A percentile compares a stretch with the other conserved stretches of the same genome.
These are phyloP conservation scores for Elsinoe batatas DNA, from an alignment of 2,329 filamentous ascomycete species.

Conservation along the genomic window DNA sequence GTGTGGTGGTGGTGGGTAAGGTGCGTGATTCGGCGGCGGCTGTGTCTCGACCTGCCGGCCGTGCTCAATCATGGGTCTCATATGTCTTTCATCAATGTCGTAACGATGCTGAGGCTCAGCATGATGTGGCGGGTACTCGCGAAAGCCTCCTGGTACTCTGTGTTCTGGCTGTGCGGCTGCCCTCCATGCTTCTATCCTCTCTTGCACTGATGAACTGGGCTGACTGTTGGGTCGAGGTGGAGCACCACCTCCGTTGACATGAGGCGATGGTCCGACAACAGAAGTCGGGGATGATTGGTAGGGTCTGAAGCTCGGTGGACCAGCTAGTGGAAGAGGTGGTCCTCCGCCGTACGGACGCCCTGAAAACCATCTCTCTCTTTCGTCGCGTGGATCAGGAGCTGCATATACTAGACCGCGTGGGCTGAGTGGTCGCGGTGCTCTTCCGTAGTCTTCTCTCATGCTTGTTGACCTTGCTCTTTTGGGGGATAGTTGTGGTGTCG, in stretches of 20 bases:
- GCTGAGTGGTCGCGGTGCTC: constrained; percentile 20
- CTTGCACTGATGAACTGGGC: constrained; percentile 17
- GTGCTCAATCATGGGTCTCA: neutral
- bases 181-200: constrained; percentile 7
- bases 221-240: constrained; percentile 27
- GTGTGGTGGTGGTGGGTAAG: neutral
- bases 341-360: neutral
- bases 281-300: constrained; percentile 27
- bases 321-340: constrained; percentile 17
- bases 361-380: constrained; percentile 10
- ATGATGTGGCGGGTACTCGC: constrained; percentile 6
- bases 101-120: constrained; percentile 3
- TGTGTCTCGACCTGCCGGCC: constrained; percentile 5
- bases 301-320: constrained; percentile 21
- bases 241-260: constrained; percentile 6
- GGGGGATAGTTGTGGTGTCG: constrained; percentile 40
- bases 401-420: constrained; percentile 15
- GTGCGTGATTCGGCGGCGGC: neutral
- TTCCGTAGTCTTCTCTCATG: constrained; percentile 25
- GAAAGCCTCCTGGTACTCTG: constrained; percentile 16
- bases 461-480: constrained; percentile 29
- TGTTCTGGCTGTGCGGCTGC: constrained; percentile 14
- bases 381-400: neutral
- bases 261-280: constrained; percentile 13
- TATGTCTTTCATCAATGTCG: constrained; percentile 5